A percentile compares a stretch with the other conserved stretches of the same genome.
phyloP scores from a whole-genome alignment of 139 green algal genomes.

The Chlorella sp. region DNA sequence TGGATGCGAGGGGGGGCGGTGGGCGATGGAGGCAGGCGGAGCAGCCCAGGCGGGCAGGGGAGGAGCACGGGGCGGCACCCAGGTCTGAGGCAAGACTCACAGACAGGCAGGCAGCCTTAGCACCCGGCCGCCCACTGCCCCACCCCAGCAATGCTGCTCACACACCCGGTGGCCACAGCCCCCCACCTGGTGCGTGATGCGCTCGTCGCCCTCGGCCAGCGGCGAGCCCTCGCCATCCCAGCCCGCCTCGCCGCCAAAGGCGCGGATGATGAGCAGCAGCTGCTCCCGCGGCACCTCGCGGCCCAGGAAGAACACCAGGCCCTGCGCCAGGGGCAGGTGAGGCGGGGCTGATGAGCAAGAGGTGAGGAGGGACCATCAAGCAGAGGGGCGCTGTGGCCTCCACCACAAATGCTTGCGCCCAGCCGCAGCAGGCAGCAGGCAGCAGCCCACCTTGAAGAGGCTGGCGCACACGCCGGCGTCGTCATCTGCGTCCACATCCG shows the following conservation, averaged over 20 bases:
- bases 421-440: background rate
- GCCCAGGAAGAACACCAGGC: slow-evolving; percentile 93
- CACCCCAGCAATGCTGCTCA: no score
- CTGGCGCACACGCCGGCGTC: slow-evolving; percentile 74
- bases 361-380: no score
- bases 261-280: slow-evolving; percentile 91
- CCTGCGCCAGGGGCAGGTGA: slow-evolving; percentile 27
- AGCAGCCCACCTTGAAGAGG: slow-evolving; percentile 75
- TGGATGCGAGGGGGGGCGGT: no score
- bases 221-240: slow-evolving; percentile 95
- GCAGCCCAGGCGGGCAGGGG: background rate
- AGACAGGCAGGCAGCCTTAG: no score
- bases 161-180: no score
- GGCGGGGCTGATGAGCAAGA: background rate
- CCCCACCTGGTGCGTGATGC: slow-evolving; percentile 92
- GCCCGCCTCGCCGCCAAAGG: slow-evolving; percentile 89
- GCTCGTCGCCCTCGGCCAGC: slow-evolving; percentile 63
- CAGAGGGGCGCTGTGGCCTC: no score
- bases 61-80: background rate
- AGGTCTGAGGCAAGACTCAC: no score
- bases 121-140: no score
- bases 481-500: slow-evolving; percentile 63
- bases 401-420: background rate
- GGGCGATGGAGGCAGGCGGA: background rate
- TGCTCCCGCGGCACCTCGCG: slow-evolving; percentile 89